Evolutionary conservation across 345 rosid species (phyloP), one percentile per base, ranked within the genome.

Genomic region (Brassica incana): DNA sequence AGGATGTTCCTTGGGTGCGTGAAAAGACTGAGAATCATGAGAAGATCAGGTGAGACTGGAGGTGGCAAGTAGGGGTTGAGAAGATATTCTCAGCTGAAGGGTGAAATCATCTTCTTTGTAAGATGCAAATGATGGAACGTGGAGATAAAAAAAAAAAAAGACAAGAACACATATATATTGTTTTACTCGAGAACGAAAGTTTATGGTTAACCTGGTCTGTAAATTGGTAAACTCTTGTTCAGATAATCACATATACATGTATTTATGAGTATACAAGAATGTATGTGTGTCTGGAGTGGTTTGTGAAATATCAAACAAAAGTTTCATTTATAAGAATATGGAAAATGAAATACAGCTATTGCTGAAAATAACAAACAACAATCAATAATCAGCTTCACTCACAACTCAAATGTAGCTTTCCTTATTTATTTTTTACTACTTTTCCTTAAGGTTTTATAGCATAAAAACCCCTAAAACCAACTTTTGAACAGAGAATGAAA

Each of bases 21-120:
- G 80, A 90, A 85, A 85, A 90, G 98, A 88, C 90, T 95, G 63
- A 85, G 92, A 85, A 91, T 95, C 84, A 91, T 88, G 94, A 87
- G 90, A 85, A 83, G 75, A 54, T 61, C 80, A 65, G 72, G 87
- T 27, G 98, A 89, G 62, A 91, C 84, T 27, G 88, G 96, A 83
- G 82, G 87, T 20, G 90, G 90, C 82, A 85, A 88, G 67, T 75
- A 69, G 48, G 56, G 45, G 11, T 61, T 54, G 16, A 29, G 73
- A 59, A 71, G 30, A 27, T 62, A 69, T 18, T 60, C 48, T 69
- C 43, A 10, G 43, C 5, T 58, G 23, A 38, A 40, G 20, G 25
- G 45, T 36, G 67, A 29, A 62, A 9, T 18, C 62, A 58, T 65
- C 15, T 43, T 54, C 12, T 59, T 5, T 73, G 9, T 58, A 43